Conservation (phyloP, 169 alveolate species). For the Babesia bovis region DNA sequence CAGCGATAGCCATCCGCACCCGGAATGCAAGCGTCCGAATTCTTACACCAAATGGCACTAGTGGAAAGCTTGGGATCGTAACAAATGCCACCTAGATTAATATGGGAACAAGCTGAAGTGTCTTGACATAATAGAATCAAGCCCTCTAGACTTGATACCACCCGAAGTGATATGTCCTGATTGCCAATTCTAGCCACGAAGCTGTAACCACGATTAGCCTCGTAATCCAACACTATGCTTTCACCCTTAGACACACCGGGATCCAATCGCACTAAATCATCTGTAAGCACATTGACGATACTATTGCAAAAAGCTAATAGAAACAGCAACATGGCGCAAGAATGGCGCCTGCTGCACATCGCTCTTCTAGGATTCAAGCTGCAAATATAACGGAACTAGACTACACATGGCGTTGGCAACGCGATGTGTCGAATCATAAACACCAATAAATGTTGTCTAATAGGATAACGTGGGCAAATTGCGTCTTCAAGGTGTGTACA, state of each 20-base stretch:
- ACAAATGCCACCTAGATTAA: conserved; percentile 31
- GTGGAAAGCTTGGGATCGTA: conserved; percentile 65
- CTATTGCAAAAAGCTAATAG: too few relatives aligned
- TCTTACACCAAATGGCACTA: conserved; percentile 74
- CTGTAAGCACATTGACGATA: too few relatives aligned
- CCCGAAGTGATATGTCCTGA: conserved; percentile 31
- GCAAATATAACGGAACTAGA: too few relatives aligned
- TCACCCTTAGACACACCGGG: conserved; percentile 26
- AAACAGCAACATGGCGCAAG: too few relatives aligned
- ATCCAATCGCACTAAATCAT: too few relatives aligned
- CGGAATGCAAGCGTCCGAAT: conserved; percentile 61
- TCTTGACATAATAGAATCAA: conserved; percentile 65
- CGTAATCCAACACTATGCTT: conserved; percentile 13
- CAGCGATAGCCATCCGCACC: conserved; percentile 63
- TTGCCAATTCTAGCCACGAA: conserved; percentile 24
- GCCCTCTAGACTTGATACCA: conserved; percentile 66
- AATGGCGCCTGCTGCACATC: too few relatives aligned
- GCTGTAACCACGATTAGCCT: conserved; percentile 35
- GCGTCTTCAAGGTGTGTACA: too few relatives aligned
- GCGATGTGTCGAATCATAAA: too few relatives aligned
- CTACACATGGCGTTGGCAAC: too few relatives aligned
- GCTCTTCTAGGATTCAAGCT: too few relatives aligned
- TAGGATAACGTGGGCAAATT: too few relatives aligned
- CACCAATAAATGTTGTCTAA: too few relatives aligned
- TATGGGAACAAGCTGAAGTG: conserved; percentile 49